Evolutionary conservation across 192 early-diverging fungal genomes (phyloP).

Genomic region (Borealophlyctis nickersoniae): DNA sequence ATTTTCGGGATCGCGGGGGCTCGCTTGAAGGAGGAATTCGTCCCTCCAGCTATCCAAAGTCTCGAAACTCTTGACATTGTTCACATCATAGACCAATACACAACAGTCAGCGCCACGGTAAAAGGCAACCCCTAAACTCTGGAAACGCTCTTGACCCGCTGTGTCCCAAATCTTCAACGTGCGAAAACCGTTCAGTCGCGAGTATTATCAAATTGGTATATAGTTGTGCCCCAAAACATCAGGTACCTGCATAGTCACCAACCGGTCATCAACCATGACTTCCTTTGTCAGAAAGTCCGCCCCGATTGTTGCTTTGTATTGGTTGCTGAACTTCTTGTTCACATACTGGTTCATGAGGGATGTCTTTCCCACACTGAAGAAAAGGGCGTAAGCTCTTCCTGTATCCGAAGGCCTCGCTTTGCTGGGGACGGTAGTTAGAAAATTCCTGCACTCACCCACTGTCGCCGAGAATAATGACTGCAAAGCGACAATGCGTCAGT

Average conservation of each 20-base stretch:
- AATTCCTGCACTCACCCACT: slow-evolving; percentile 21
- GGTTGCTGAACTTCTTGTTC: slow-evolving; percentile 91
- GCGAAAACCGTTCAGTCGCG: slow-evolving; percentile 3
- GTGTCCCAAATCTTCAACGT: slow-evolving; percentile 97
- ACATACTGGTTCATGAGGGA: slow-evolving; percentile 99
- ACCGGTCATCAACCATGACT: slow-evolving; percentile 84
- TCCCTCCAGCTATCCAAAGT: slow-evolving; percentile 96
- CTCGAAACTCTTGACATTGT: slow-evolving; percentile 91
- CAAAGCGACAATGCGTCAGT: not conserved
- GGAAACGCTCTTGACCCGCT: slow-evolving; percentile 98
- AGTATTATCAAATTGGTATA: not conserved
- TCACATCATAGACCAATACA: slow-evolving; percentile 95
- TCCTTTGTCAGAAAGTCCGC: slow-evolving; percentile 99
- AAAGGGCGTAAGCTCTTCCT: not conserved
- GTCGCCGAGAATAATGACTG: slow-evolving; percentile 36
- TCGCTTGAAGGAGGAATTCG: slow-evolving; percentile 96
- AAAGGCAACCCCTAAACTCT: slow-evolving; percentile 96
- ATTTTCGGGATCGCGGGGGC: slow-evolving; percentile 90
- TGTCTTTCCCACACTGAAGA: slow-evolving; percentile 64
- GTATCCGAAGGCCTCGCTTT: not conserved
- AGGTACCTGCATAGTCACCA: slow-evolving; percentile 96
- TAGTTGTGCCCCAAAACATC: too few species aligned
- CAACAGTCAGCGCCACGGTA: slow-evolving; percentile 99
- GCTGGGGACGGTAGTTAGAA: not conserved
- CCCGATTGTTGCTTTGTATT: slow-evolving; percentile 99